Evolutionary conservation across 164 flowering plant genomes (phyloP).

Genomic region (Saururus chinensis): DNA sequence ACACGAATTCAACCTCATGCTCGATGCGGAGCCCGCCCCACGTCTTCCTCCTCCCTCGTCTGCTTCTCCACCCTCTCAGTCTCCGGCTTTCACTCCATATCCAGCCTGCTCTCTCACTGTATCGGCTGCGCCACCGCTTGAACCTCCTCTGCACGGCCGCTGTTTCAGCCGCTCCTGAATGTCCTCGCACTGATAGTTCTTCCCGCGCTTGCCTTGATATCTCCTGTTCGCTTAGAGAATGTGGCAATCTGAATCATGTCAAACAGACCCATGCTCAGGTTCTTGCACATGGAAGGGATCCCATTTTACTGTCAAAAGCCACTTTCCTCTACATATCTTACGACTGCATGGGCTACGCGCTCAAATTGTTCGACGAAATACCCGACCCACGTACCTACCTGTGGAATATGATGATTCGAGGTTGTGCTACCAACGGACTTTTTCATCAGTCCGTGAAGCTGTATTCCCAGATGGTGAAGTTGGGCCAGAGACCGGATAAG

Average conservation of each 20-base stretch:
- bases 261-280: constrained; percentile 9
- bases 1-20: too few relatives aligned
- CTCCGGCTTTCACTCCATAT: too few relatives aligned
- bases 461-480: constrained; percentile 3
- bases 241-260: constrained; percentile 3
- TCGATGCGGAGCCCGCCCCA: too few relatives aligned
- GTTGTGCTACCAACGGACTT: constrained; percentile 6
- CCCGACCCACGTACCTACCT: constrained; percentile 5
- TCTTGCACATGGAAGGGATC: constrained; percentile 4
- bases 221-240: not conserved
- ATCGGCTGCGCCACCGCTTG: too few relatives aligned
- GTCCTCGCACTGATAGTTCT: not conserved
- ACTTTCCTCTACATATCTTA: constrained; percentile 5
- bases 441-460: constrained; percentile 4
- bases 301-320: not conserved
- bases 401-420: constrained; percentile 11
- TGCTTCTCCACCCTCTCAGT: too few relatives aligned
- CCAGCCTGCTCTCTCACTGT: too few relatives aligned
- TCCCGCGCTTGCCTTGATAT: not conserved
- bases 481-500: constrained; percentile 9
- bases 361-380: not conserved
- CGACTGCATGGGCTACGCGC: constrained; percentile 4
- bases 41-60: too few relatives aligned
- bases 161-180: not conserved
- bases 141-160: not conserved